A percentile compares a stretch with the other conserved stretches of the same genome.
These are phyloP conservation scores for Vitis vinifera DNA, from an alignment of 164 flowering plant species.

Conservation along the genomic window ASM3070453v1 NC_081822.1:7529501-7530000, in stretches of 20 bases:
- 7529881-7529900: background rate
- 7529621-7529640: conserved; percentile 78
- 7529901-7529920: background rate
- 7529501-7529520: too few relatives aligned
- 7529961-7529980: background rate
- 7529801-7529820: too few relatives aligned
- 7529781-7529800: too few relatives aligned
- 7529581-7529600: conserved; percentile 61
- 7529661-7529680: background rate
- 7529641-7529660: conserved; percentile 18
- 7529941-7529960: background rate
- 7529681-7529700: too few relatives aligned
- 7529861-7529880: background rate
- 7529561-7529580: conserved; percentile 28
- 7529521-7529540: background rate
- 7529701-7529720: too few relatives aligned
- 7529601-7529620: conserved; percentile 97
- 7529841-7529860: background rate
- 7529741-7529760: background rate
- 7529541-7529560: too few relatives aligned
- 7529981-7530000: background rate
- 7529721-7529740: too few relatives aligned
- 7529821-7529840: too few relatives aligned
- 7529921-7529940: background rate
- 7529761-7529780: conserved; percentile 1